These are phyloP conservation scores for Tetrahymena elliotti DNA, from an alignment of 73 alveolate genomes.

Conservation along the genomic window DNA sequence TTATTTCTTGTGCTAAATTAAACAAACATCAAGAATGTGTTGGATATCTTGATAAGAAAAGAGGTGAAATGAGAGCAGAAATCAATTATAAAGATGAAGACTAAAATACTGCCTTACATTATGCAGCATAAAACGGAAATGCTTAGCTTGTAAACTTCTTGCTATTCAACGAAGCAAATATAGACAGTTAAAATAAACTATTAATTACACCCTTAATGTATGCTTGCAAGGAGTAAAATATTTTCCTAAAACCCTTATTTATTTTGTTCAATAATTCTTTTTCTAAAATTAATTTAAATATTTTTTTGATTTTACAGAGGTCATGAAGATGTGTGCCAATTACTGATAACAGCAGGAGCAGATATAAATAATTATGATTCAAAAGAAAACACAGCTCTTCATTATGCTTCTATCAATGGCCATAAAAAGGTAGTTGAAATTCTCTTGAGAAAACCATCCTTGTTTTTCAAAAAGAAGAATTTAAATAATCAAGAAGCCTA, in stretches of 20 bases:
- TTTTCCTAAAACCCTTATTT: too few relatives aligned
- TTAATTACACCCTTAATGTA: constrained; percentile 29
- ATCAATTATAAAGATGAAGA: constrained; percentile 17
- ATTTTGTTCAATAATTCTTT: background rate
- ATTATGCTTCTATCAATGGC: constrained; percentile 24
- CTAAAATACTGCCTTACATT: constrained; percentile 22
- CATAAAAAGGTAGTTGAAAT: constrained; percentile 17
- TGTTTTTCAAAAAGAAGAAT: constrained; percentile 14
- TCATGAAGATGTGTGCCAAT: constrained; percentile 22
- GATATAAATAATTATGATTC: constrained; percentile 26
- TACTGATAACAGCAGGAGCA: constrained; percentile 40
- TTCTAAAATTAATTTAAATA: background rate
- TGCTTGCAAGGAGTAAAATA: constrained; percentile 4
- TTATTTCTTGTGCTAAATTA: background rate
- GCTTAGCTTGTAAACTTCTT: constrained; percentile 14
- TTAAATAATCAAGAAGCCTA: constrained; percentile 10
- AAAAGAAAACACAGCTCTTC: constrained; percentile 27
- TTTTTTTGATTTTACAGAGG: background rate
- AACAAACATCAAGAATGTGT: background rate
- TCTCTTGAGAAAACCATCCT: constrained; percentile 7
- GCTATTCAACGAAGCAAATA: constrained; percentile 32
- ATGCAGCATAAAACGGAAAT: constrained; percentile 21
- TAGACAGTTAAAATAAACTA: constrained; percentile 23
- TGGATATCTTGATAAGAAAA: background rate
- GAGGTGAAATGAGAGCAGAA: constrained; percentile 4